Percentiles rank a stretch among this genome's conserved stretches.
These are phyloP conservation scores for Candida boleticola DNA, from an alignment of 805 yeast genomes.

Conservation along the genomic window DNA sequence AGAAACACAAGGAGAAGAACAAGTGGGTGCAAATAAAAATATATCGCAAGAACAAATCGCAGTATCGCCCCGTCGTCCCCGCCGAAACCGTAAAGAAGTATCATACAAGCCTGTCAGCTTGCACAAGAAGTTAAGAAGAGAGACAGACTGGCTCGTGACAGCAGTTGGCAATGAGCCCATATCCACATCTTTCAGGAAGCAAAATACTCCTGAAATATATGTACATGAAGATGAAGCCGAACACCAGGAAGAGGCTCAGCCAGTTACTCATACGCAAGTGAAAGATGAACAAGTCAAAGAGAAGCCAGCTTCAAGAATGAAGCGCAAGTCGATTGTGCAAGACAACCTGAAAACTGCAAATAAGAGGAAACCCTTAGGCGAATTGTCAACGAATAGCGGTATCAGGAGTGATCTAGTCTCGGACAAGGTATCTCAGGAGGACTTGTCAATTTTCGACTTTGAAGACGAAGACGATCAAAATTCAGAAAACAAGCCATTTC, in stretches of 20 bases:
- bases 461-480: conserved; percentile 27
- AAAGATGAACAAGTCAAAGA: too few relatives aligned
- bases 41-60: background rate
- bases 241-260: too few relatives aligned
- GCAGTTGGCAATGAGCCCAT: conserved; percentile 45
- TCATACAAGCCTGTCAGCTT: conserved; percentile 69
- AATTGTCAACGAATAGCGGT: too few relatives aligned
- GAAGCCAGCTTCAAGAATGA: too few relatives aligned
- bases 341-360: background rate
- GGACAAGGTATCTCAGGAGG: too few relatives aligned
- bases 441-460: conserved; percentile 42
- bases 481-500: background rate
- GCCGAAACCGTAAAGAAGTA: conserved; percentile 56
- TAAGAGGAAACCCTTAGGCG: too few relatives aligned
- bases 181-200: too few relatives aligned
- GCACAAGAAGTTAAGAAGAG: conserved; percentile 67
- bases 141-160: conserved; percentile 55
- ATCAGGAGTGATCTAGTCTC: too few relatives aligned
- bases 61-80: conserved; percentile 26
- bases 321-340: too few relatives aligned
- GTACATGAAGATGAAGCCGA: too few relatives aligned
- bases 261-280: too few relatives aligned
- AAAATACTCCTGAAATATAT: too few relatives aligned
- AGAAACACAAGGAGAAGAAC: background rate
- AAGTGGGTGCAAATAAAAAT: background rate